Evolutionary conservation across 2,329 filamentous ascomycete genomes (phyloP), one percentile per base, ranked within the genome.

Genomic region (Stachybotrys echinatus): DNA sequence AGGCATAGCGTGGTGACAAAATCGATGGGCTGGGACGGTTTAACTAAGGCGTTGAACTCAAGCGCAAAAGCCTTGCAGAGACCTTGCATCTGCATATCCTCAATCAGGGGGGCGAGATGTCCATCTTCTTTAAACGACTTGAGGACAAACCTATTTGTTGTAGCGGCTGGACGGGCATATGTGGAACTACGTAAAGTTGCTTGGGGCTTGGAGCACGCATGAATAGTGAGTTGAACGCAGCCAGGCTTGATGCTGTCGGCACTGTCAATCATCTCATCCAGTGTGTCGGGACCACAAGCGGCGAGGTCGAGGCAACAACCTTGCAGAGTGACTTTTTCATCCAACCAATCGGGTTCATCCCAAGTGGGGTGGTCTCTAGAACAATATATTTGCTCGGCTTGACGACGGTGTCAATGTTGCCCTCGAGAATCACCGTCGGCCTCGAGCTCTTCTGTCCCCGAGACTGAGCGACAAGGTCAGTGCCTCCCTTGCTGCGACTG

Each of bases 11-110:
- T 61, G 0, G 66, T 61, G 42, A 68, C 57, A 48, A 68, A 64
- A 71, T 59, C 0, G 62, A 51, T 17, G 22, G 61, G 50, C 17
- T 62, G 53, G 5, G 50, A 43, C 0, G 45, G 51, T n/a, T n/a
- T n/a, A 1, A 62, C 38, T 2, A 73, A 48, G 2, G 51, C 52
- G 50, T 71, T 72, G 53, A 72, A 72, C 50, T 72, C 69, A 7
- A 70, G 61, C 0, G 69, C 69, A 44, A 72, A 72, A 0, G 65
- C 65, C 40, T 70, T 70, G 58, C 67, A 71, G 12, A 72, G 57
- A 4, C 65, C 66, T 48, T 71, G 69, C 4, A 54, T 54, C n/a
- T 65, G 57, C 68, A 72, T 71, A 45, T 69, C 68, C 45, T 72
- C 68, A 17, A 37, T 37, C 31, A 37, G 8, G 10, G 31, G 31